Conservation (phyloP, 371 early-diverging fungal species). For the Syncephalastrum monosporum region DNA sequence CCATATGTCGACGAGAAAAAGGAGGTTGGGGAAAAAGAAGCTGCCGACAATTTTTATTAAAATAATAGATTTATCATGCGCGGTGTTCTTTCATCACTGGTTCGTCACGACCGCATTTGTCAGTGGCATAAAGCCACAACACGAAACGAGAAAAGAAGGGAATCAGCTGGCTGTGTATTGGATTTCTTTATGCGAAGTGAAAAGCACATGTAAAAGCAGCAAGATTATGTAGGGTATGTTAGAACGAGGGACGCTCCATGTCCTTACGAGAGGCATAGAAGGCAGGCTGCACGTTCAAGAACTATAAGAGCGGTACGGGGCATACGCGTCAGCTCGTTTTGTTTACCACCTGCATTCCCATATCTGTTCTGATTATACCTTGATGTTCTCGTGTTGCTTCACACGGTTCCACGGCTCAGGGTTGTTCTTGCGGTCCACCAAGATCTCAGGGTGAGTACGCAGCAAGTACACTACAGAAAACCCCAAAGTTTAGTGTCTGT, state of each 20-base stretch:
- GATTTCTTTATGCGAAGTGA: slow-evolving; percentile 4
- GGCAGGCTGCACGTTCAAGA: slow-evolving; percentile 26
- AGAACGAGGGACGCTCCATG: slow-evolving; percentile 20
- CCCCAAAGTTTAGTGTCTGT: not conserved
- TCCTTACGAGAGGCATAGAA: slow-evolving; percentile 27
- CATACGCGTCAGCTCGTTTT: not conserved
- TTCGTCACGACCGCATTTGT: too few relatives aligned
- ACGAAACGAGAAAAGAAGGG: not conserved
- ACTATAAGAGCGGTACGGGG: slow-evolving; percentile 4
- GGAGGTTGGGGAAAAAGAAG: too few relatives aligned
- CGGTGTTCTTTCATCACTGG: too few relatives aligned
- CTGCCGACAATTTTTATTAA: too few relatives aligned
- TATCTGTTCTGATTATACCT: slow-evolving; percentile 26
- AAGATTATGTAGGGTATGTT: slow-evolving; percentile 1
- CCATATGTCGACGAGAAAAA: too few relatives aligned
- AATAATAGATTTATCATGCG: too few relatives aligned
- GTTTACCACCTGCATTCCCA: slow-evolving; percentile 1
- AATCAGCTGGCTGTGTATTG: not conserved
- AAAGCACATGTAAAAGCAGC: not conserved
- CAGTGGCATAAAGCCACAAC: slow-evolving; percentile 1
- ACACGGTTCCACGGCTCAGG: slow-evolving; percentile 47
- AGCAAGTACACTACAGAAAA: slow-evolving; percentile 33
- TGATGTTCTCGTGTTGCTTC: slow-evolving; percentile 46
- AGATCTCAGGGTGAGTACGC: slow-evolving; percentile 47
- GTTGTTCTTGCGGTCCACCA: slow-evolving; percentile 46